Base-by-base conservation (phyloP, 805 yeast genomes). In the Candida silvicultrix region DNA sequence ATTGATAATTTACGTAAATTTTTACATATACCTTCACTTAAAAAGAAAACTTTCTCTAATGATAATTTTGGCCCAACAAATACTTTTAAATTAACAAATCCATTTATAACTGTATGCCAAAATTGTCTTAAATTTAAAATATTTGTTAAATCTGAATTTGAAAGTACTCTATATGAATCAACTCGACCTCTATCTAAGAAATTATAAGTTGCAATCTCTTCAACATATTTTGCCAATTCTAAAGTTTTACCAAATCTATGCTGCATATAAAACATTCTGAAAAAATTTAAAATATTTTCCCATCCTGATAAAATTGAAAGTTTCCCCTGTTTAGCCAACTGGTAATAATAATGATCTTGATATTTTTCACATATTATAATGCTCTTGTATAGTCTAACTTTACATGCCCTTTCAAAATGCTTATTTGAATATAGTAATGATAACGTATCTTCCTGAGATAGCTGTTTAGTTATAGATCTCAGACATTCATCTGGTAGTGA, bases 311-410 rank as follows among this genome's bases (percentile, higher is more conserved):
- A 22, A 6, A 55, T 18, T 1, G 57, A 47, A n/a, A 42, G 32
- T 23, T 46, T 51, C 14, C 41, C 38, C 14, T 21, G 22, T 10
- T 43, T 38, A 1, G 51, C 29, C 23, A 53, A 29, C 11, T 50
- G 37, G 23, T 49, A 46, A 47, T 45, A 57, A 39, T 47, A 57
- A 6, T 47, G 45, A 35, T 58, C 61, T 34, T 53, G 51, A 12
- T 43, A 46, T 43, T 58, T 58, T 41, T 58, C 62, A 47, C 61
- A 56, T 5, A 58, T 46, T 2, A 54, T 25, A 2, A 58, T 51
- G 19, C 38, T 44, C 18, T 47, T 43, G 44, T 57, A 58, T 2
- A 58, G 46, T n/a, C 62, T 44, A n/a, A 42, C 35, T 20, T 50
- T 45, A 21, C 53, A 50, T 1, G 58, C 47, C 14, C 46, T 45